Conservation (phyloP, 495 filamentous ascomycete species). For the Hypomontagnella monticulosa region DNA sequence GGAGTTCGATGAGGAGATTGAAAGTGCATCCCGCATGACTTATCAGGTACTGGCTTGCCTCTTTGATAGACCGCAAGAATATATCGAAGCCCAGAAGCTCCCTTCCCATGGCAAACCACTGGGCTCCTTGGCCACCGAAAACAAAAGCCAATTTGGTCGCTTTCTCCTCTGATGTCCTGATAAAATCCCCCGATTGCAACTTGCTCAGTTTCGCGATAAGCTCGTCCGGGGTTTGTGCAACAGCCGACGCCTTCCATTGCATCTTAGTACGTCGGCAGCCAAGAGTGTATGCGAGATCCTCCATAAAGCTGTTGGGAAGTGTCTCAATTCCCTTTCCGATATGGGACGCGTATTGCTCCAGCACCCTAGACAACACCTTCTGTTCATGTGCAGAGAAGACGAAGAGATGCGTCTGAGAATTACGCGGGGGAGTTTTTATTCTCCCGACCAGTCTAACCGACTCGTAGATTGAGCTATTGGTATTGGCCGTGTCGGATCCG, state of each 20-base stretch:
- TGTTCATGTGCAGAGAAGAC: slow-evolving; percentile 44
- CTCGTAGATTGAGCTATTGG: not conserved
- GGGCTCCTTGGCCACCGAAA: slow-evolving; percentile 44
- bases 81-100: slow-evolving; percentile 44
- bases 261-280: slow-evolving; percentile 41
- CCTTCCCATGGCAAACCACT: slow-evolving; percentile 59
- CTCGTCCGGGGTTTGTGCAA: slow-evolving; percentile 32
- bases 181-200: slow-evolving; percentile 8
- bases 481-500: not conserved
- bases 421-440: not conserved
- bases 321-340: slow-evolving; percentile 1
- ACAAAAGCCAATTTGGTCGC: slow-evolving; percentile 27
- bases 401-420: slow-evolving; percentile 34
- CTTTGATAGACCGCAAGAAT: slow-evolving; percentile 42
- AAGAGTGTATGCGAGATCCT: slow-evolving; percentile 42
- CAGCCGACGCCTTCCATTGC: slow-evolving; percentile 33
- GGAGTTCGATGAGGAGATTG: slow-evolving; percentile 22
- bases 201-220: slow-evolving; percentile 12
- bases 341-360: slow-evolving; percentile 29
- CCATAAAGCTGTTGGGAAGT: slow-evolving; percentile 12
- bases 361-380: slow-evolving; percentile 30
- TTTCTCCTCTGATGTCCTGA: slow-evolving; percentile 8
- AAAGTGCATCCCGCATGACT: slow-evolving; percentile 1
- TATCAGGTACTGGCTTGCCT: slow-evolving; percentile 23
- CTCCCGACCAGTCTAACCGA: not conserved